Conservation (phyloP, 805 yeast genomes). For the Cyberlindnera samutprakarnensis region DNA sequence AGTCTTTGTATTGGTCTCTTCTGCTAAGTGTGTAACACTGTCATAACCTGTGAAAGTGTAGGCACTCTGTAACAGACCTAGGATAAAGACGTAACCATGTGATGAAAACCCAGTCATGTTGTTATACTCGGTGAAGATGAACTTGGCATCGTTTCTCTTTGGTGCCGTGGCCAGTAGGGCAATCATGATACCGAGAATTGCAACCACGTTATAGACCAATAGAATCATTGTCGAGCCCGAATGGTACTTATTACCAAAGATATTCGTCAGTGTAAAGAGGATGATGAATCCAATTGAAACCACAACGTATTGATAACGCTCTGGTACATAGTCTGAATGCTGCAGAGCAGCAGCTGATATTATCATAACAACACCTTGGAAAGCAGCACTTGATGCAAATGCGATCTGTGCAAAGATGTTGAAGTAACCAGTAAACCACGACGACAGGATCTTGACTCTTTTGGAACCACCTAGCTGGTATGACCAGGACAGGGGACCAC, state of each 20-base stretch:
- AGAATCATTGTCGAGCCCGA: constrained; percentile 16
- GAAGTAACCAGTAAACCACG: constrained; percentile 26
- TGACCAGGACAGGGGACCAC: constrained; percentile 30
- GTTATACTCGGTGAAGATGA: constrained; percentile 20
- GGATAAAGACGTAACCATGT: constrained; percentile 21
- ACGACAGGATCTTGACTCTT: constrained; percentile 18
- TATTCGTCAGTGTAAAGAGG: constrained; percentile 17
- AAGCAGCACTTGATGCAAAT: constrained; percentile 20
- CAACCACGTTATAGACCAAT: constrained; percentile 14
- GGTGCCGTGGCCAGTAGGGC: constrained; percentile 16
- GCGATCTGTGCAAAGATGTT: constrained; percentile 22
- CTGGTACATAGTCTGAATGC: constrained; percentile 11
- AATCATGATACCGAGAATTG: constrained; percentile 16
- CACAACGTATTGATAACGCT: constrained; percentile 18
- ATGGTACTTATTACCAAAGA: constrained; percentile 18
- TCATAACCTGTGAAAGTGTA: constrained; percentile 27
- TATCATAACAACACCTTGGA: constrained; percentile 21
- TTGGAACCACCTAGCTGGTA: constrained; percentile 23
- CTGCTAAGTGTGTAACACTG: constrained; percentile 29
- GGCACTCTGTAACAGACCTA: constrained; percentile 22
- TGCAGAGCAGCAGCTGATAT: constrained; percentile 16
- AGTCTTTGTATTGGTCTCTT: constrained; percentile 22
- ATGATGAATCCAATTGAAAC: constrained; percentile 19
- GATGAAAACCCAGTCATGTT: constrained; percentile 20
- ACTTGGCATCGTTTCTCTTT: constrained; percentile 18